Evolutionary conservation across 1,139 yeast species (phyloP).

Genomic region (Geotrichum fermentans): DNA sequence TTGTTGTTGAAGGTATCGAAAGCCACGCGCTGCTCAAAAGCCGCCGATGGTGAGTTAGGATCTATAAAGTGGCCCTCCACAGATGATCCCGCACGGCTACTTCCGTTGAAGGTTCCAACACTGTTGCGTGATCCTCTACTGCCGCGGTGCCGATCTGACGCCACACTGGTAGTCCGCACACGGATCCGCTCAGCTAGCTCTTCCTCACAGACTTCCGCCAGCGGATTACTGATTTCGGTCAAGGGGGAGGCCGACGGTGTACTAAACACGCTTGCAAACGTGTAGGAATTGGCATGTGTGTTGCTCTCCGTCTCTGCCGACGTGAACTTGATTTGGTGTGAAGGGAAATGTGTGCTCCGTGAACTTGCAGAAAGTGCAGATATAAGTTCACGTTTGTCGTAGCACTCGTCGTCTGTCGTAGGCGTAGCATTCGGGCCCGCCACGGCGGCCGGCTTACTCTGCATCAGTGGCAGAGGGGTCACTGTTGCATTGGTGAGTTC

Average conservation of each 20-base stretch:
- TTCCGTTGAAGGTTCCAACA: background rate
- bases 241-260: background rate
- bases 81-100: conserved; percentile 4
- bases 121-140: conserved; percentile 3
- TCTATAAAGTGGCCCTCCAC: conserved; percentile 11
- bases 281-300: conserved; percentile 16
- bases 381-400: no score
- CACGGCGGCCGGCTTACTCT: background rate
- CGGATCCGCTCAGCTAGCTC: no score
- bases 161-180: no score
- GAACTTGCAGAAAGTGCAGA: background rate
- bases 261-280: background rate
- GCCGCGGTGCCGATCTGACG: no score
- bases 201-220: no score
- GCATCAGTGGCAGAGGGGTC: no score
- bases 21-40: conserved; percentile 41
- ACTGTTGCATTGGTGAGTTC: background rate
- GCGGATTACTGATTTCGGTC: background rate
- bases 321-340: background rate
- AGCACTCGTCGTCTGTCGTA: background rate
- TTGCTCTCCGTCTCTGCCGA: conserved; percentile 15
- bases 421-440: background rate
- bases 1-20: conserved; percentile 51
- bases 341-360: background rate
- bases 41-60: conserved; percentile 19